A percentile compares a stretch with the other conserved stretches of the same genome.
Conservation (phyloP, 345 rosid species). For the Excoecaria agallocha region DNA sequence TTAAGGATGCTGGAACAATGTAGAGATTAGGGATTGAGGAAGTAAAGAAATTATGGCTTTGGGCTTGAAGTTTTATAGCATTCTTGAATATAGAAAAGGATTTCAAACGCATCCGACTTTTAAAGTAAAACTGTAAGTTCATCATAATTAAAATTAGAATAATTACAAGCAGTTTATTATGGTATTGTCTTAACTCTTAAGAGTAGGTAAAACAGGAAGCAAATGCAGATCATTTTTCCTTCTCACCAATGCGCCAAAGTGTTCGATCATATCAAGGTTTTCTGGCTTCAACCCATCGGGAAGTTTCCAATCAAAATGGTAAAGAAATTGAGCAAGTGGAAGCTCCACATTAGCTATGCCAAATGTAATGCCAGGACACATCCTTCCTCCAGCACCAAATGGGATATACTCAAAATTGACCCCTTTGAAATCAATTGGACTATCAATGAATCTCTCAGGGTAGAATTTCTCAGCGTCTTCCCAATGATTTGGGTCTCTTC, state of each 20-base stretch:
- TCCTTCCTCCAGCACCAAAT: conserved; percentile 39
- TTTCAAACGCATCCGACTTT: no score
- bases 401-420: conserved; percentile 25
- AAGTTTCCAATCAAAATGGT: conserved; percentile 39
- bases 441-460: conserved; percentile 31
- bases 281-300: conserved; percentile 6
- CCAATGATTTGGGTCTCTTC: conserved; percentile 29
- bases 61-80: no score
- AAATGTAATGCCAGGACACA: conserved; percentile 34
- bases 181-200: no score
- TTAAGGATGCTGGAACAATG: no score
- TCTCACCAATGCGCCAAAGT: neutral
- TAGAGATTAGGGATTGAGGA: no score
- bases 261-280: conserved; percentile 29
- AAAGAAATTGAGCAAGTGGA: conserved; percentile 25
- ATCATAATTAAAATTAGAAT: no score
- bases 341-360: conserved; percentile 27
- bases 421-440: conserved; percentile 27
- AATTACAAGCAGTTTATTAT: neutral
- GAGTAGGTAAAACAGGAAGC: conserved; percentile 9
- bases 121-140: no score
- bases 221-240: conserved; percentile 21
- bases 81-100: no score
- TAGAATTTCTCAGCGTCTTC: conserved; percentile 23
- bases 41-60: no score